Conservation (phyloP, 139 green algal genomes). For the Edaphochlamys debaryana region DNA sequence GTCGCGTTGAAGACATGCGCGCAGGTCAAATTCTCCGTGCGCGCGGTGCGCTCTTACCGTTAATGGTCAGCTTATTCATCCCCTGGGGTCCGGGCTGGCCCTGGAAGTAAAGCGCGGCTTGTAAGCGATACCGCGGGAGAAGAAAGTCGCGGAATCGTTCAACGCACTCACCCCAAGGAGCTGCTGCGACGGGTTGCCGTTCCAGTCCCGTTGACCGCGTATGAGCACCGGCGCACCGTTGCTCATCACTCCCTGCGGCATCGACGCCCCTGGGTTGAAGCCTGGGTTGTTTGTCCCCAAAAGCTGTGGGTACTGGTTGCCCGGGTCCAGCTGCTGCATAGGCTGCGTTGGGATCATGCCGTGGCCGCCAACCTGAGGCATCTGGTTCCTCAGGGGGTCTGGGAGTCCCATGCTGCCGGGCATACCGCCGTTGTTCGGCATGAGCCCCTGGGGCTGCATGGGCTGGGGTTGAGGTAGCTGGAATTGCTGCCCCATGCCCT, state of each 20-base stretch:
- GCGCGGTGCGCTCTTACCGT: background rate
- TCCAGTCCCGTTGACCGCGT: constrained; percentile 32
- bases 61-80: constrained; percentile 37
- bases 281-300: constrained; percentile 12
- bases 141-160: too few relatives aligned
- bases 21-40: background rate
- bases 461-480: background rate
- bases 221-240: constrained; percentile 76
- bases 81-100: background rate
- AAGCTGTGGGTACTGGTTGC: constrained; percentile 11
- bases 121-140: too few relatives aligned
- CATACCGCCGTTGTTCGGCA: constrained; percentile 54
- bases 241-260: constrained; percentile 62
- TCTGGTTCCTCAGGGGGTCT: constrained; percentile 10
- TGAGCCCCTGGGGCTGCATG: constrained; percentile 53
- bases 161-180: constrained; percentile 31
- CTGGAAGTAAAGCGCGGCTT: too few relatives aligned
- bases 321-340: constrained; percentile 15
- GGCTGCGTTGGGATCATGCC: constrained; percentile 6
- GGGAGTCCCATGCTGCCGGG: constrained; percentile 41
- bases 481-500: constrained; percentile 34
- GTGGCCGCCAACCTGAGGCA: constrained; percentile 5
- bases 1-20: background rate
- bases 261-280: constrained; percentile 25
- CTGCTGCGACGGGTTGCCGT: background rate